Evolutionary conservation across 192 early-diverging fungal genomes (phyloP), one percentile per base, ranked within the genome.

Genomic region (Thoreauomyces humboldtii): DNA sequence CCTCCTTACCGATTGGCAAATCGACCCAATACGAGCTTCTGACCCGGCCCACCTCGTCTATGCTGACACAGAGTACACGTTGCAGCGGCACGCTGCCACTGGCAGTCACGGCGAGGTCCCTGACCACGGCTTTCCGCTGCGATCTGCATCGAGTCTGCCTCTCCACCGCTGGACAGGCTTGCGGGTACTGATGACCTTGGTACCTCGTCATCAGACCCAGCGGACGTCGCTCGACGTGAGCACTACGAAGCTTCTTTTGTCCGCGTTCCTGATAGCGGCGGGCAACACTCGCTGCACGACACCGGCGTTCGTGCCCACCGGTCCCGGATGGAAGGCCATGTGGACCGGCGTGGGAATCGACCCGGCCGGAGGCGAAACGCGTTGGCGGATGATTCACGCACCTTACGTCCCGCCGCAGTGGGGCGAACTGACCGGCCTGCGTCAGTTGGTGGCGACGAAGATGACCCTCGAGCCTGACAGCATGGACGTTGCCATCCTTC

Each of bases 361-460:
- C 11, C 28, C 43, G 11, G 47, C 14, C 46, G 33, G 46, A 12
- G 29, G 35, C 50, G 63, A 61, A 22, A 48, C 65, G 7, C 61
- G 69, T 11, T 77, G 56, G 28, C 52, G 69, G 11, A 74, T 72
- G 72, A 41, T 72, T 1, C 72, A 77, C 61, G 63, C 60, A 1
- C 72, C 76, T 12, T 77, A 73, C 56, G 69, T 74, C 50, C 76
- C 76, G 9, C 69, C 69, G n/a, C 63, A 70, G 22, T 58, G 62
- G 34, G 47, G 44, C 11, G 51, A 67, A 11, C 21, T 70, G 21
- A 32, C 14, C 21, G 69, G 69, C 5, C 60, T 75, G 33, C 25
- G 21, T 2, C 2, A 59, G 7, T 44, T 75, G 34, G 33, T 57
- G 12, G 50, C 7, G 2, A 4, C 50, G 15, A 52, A 52, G 29